Conservation (phyloP, 2,329 filamentous ascomycete genomes). For the Periconia digitata region DNA sequence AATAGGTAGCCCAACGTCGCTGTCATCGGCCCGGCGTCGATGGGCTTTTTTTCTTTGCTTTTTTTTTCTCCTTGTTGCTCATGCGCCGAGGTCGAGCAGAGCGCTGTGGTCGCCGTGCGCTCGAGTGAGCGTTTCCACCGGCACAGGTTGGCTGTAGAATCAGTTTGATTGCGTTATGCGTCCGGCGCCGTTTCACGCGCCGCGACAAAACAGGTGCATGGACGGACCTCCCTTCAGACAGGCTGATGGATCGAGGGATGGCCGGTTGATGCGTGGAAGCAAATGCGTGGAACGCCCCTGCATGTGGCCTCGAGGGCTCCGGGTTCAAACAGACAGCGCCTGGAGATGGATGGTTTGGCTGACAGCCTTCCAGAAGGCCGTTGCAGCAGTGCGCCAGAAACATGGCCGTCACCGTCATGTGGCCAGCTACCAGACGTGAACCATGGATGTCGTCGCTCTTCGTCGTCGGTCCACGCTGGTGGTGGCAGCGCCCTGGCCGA, state of each 20-base stretch:
- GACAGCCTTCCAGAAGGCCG: slow-evolving; percentile 30
- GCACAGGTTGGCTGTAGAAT: slow-evolving; percentile 14
- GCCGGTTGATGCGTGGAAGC: no score
- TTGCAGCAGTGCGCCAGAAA: slow-evolving; percentile 18
- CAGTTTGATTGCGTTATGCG: slow-evolving; percentile 33
- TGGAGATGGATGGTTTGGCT: slow-evolving; percentile 9
- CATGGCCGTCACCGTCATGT: slow-evolving; percentile 13
- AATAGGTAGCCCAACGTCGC: slow-evolving; percentile 10
- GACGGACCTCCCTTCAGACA: no score
- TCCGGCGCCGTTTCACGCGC: slow-evolving; percentile 25
- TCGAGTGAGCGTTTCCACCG: slow-evolving; percentile 12
- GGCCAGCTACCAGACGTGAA: no score
- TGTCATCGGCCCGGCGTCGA: neutral
- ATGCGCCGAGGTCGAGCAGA: slow-evolving; percentile 14
- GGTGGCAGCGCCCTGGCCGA: slow-evolving; percentile 16
- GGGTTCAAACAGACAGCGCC: slow-evolving; percentile 32
- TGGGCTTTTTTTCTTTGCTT: no score
- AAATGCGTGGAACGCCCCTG: neutral
- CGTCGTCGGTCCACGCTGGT: no score
- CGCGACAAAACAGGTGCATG: slow-evolving; percentile 9
- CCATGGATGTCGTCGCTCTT: neutral
- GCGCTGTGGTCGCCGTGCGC: slow-evolving; percentile 5
- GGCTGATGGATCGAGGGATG: neutral
- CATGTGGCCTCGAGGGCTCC: slow-evolving; percentile 11
- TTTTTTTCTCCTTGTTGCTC: no score